Conservation (phyloP, 495 filamentous ascomycete genomes). For the Neurospora africana region DNA sequence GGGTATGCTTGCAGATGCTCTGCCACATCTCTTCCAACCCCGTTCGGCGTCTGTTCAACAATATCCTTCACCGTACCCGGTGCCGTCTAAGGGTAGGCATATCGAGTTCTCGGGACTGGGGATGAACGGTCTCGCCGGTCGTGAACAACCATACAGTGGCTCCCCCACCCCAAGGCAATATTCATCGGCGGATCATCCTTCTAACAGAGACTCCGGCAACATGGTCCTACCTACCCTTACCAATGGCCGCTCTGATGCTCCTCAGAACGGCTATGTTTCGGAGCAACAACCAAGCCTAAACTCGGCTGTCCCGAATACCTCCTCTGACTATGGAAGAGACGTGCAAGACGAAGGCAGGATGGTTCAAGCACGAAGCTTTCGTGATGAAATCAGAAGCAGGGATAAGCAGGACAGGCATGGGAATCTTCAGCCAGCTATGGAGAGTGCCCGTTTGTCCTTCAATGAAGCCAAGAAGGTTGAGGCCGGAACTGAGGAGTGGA, state of each 20-base stretch:
- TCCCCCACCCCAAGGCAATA: neutral
- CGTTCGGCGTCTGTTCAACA: neutral
- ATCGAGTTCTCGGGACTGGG: neutral
- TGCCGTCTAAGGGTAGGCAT: neutral
- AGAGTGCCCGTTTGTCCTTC: neutral
- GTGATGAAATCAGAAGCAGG: neutral
- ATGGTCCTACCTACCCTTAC: neutral
- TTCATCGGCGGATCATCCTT: neutral
- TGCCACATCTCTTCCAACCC: slow-evolving; percentile 32
- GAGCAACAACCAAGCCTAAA: neutral
- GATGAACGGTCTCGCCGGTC: neutral
- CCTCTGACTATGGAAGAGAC: neutral
- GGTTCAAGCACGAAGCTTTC: neutral
- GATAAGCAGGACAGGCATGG: neutral
- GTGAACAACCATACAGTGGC: neutral
- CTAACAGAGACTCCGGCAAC: neutral
- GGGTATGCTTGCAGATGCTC: slow-evolving; percentile 47
- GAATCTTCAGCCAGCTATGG: neutral
- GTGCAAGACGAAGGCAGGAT: neutral
- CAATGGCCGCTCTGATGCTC: neutral
- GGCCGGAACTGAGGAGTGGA: neutral
- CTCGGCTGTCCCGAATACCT: neutral
- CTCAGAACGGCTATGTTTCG: neutral
- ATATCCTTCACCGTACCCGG: neutral
- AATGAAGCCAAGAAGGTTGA: neutral